These are phyloP conservation scores for Coniella lustricola DNA, from an alignment of 2,329 filamentous ascomycete species.

Conservation along the genomic window DNA sequence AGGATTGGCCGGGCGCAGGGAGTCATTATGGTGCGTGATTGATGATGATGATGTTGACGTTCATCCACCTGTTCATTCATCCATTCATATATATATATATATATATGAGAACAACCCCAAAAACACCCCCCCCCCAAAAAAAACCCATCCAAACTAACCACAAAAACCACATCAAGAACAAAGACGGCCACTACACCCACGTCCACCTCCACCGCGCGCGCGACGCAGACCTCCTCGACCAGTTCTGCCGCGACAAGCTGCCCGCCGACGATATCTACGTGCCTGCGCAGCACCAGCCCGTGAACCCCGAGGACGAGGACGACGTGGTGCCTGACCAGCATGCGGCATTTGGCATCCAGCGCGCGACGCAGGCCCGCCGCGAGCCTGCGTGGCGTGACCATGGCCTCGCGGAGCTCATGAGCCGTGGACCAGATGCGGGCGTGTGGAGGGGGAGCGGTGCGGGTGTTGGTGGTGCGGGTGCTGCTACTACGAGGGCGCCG, in stretches of 20 bases:
- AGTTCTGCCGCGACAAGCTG: conserved; percentile 63
- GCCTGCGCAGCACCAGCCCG: conserved; percentile 69
- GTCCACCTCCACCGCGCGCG: conserved; percentile 66
- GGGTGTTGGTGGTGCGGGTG: conserved; percentile 6
- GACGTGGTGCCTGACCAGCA: conserved; percentile 85
- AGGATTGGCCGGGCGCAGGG: neutral
- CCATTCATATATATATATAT: no score
- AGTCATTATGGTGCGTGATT: conserved; percentile 8
- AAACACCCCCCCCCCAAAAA: no score
- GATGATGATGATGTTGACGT: no score
- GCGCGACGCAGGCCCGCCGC: conserved; percentile 64
- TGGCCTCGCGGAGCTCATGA: conserved; percentile 65
- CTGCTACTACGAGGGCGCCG: conserved; percentile 6
- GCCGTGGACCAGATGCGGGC: conserved; percentile 42
- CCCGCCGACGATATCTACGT: conserved; percentile 78
- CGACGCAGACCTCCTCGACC: conserved; percentile 73
- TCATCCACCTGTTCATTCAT: no score
- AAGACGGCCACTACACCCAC: conserved; percentile 69
- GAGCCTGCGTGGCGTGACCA: conserved; percentile 76
- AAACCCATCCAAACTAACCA: neutral
- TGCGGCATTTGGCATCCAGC: conserved; percentile 77
- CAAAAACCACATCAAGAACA: conserved; percentile 36
- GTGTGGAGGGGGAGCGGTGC: conserved; percentile 18
- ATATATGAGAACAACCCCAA: no score
- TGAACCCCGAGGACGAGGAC: conserved; percentile 84